Evolutionary conservation across 78 protist species (phyloP).

Genomic region (Diacronema lutheri): DNA sequence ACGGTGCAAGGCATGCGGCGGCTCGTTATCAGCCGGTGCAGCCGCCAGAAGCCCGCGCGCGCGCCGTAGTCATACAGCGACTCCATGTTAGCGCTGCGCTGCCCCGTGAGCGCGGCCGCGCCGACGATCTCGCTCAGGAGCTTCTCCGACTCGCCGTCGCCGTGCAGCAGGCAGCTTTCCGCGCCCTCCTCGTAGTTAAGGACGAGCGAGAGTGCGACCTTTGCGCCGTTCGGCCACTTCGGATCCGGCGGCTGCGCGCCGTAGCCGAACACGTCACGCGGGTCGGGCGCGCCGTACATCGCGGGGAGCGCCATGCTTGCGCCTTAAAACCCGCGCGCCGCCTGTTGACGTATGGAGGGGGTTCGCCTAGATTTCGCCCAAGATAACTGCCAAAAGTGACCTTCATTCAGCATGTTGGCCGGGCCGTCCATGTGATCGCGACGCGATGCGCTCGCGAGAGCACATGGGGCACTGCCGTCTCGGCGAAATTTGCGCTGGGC

Average conservation of each 20-base stretch:
- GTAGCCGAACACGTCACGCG: conserved; percentile 7
- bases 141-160: background rate
- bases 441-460: too few species aligned
- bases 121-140: background rate
- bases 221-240: background rate
- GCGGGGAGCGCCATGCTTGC: too few species aligned
- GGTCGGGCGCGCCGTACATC: background rate
- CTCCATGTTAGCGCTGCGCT: background rate
- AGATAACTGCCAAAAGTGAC: too few species aligned
- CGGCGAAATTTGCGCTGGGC: too few species aligned
- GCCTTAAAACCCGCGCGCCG: too few species aligned
- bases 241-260: background rate
- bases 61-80: conserved; percentile 9
- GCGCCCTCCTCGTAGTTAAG: conserved; percentile 15
- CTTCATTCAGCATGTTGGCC: too few species aligned
- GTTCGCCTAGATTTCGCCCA: too few species aligned
- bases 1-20: background rate
- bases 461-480: too few species aligned
- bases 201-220: background rate
- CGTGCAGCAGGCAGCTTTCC: background rate
- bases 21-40: background rate
- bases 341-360: too few species aligned
- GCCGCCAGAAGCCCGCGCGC: conserved; percentile 2
- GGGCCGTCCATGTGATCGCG: too few species aligned
- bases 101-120: background rate